Evolutionary conservation across 2,329 filamentous ascomycete species (phyloP), one percentile per base, ranked within the genome.

Genomic region (Arthrocladium fulminans): DNA sequence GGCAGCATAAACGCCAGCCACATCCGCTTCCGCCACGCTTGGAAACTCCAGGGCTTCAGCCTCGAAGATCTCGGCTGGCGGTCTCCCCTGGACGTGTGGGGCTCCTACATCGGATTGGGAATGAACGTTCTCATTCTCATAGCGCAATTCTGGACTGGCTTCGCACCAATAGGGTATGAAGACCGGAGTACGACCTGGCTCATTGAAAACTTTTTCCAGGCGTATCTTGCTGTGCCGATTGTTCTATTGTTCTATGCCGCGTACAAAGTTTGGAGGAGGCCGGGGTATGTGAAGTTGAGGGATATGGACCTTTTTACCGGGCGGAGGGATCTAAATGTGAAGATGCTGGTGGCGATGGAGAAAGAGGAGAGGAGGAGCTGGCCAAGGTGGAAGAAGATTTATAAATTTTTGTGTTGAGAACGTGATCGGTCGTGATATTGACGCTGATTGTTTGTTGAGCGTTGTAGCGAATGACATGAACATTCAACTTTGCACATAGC

Each of bases 301-400:
- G 83, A 94, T 54, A 94, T 96, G 81, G 89, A 96, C 66, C 69
- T 96, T 53, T 79, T 84, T 51, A 94, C 88, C 0, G 90, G 90
- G 2, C 80, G 88, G 23, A 75, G 89, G 22, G 88, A 95, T 61
- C 77, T 96, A 50, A 89, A 95, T 63, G 69, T 96, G 38, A 79
- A 81, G 23, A 79, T 85, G 51, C 68, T 97, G 43, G 73, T 94
- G 43, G 81, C 82, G 35, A 84, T 94, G 64, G 90, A 96, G 71
- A 70, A 74, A 32, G 83, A 84, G 45, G 88, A 96, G 69, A 73
- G 74, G 59, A 76, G 74, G 25, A 63, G 66, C 3, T 90, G 86
- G 86, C 85, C 86, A 0, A 67, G 57, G 50, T 90, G 86, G 85
- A 92, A 90, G 71, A 81, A 73, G 60, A 56, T 77, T 10, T 92